Evolutionary conservation across 345 rosid genomes (phyloP).

Genomic region (Jatropha curcas): DNA sequence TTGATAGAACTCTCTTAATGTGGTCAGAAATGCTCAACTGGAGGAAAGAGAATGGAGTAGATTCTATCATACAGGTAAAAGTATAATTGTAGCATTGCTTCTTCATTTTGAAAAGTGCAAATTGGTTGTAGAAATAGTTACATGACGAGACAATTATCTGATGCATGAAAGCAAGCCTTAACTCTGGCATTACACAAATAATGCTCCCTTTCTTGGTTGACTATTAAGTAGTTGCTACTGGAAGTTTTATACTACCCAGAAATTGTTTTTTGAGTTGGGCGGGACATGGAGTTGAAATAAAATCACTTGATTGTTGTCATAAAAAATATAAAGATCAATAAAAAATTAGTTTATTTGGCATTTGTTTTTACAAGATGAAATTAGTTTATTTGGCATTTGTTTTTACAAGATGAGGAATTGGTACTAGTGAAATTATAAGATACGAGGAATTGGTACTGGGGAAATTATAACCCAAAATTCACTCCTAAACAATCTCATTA

Average conservation of each 20-base stretch:
- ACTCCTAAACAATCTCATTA: no score
- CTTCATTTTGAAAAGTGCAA: slow-evolving; percentile 7
- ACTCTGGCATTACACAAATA: not conserved
- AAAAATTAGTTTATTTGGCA: no score
- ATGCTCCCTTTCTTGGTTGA: slow-evolving; percentile 1
- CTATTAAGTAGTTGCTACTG: slow-evolving; percentile 14
- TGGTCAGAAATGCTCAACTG: slow-evolving; percentile 94
- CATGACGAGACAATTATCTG: not conserved
- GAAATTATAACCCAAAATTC: no score
- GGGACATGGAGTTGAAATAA: no score
- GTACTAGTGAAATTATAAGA: no score
- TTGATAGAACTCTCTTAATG: slow-evolving; percentile 77
- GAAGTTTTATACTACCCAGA: not conserved
- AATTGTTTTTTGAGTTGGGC: no score
- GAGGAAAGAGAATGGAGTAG: slow-evolving; percentile 78
- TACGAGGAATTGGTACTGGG: no score
- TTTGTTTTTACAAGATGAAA: no score
- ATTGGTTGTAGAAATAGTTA: not conserved
- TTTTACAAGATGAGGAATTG: no score
- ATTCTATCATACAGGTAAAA: slow-evolving; percentile 75
- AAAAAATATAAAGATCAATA: no score
- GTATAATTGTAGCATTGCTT: not conserved
- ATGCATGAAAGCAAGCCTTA: slow-evolving; percentile 15
- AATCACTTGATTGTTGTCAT: no score
- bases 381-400: no score